These are phyloP conservation scores for Epichloe aotearoae DNA, from an alignment of 2,329 filamentous ascomycete genomes.

Conservation along the genomic window DNA sequence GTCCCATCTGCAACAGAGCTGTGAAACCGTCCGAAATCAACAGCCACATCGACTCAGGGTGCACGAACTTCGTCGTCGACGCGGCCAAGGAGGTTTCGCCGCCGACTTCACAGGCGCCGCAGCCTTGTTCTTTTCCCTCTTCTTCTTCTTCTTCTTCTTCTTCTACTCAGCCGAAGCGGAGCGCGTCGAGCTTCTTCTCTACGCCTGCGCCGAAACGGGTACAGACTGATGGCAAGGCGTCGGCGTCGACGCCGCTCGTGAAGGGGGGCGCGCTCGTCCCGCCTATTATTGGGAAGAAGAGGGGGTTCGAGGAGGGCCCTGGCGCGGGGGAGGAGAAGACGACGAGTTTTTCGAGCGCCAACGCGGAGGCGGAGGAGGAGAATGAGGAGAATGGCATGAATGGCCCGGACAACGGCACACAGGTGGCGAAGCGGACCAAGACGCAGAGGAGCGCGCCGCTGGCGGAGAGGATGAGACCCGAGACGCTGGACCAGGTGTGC, in stretches of 20 bases:
- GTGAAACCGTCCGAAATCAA: conserved; percentile 72
- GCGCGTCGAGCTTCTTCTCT: conserved; percentile 47
- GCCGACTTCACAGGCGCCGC: conserved; percentile 12
- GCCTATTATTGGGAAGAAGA: conserved; percentile 29
- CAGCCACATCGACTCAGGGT: conserved; percentile 76
- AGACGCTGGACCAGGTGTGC: conserved; percentile 69
- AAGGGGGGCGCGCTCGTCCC: conserved; percentile 16
- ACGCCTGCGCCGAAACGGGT: conserved; percentile 45
- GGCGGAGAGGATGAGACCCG: conserved; percentile 86
- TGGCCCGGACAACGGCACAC: conserved; percentile 2
- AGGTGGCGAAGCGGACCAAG: conserved; percentile 49
- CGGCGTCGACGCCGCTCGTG: conserved; percentile 16
- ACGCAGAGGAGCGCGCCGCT: conserved; percentile 64
- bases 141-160: no score
- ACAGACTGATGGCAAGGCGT: conserved; percentile 16
- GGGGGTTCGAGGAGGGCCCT: conserved; percentile 41
- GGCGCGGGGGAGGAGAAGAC: conserved; percentile 14
- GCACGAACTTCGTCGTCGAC: conserved; percentile 52
- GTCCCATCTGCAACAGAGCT: conserved; percentile 66
- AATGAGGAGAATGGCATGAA: no score
- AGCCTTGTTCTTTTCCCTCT: no score
- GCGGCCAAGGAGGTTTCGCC: conserved; percentile 16
- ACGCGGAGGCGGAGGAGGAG: not conserved
- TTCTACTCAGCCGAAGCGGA: conserved; percentile 35
- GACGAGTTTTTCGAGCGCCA: no score